Conservation (phyloP, 2,329 filamentous ascomycete genomes). For the Exophiala spinifera region DNA sequence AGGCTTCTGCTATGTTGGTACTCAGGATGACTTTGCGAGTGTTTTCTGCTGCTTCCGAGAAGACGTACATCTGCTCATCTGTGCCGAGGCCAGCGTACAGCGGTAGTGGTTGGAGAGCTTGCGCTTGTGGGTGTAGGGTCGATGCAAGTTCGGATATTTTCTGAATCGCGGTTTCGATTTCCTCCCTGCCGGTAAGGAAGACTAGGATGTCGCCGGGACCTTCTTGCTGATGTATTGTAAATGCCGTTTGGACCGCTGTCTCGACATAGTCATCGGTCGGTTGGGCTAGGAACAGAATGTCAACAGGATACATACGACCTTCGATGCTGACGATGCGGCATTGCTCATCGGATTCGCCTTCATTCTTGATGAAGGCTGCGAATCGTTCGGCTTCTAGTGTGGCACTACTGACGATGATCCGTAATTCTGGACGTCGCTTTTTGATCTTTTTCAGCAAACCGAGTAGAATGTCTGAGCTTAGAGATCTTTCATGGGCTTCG, state of each 20-base stretch:
- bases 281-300: constrained; percentile 73
- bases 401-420: constrained; percentile 88
- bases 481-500: constrained; percentile 89
- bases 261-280: constrained; percentile 86
- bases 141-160: constrained; percentile 69
- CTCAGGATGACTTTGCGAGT: constrained; percentile 88
- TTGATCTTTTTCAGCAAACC: constrained; percentile 88
- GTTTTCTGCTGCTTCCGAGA: constrained; percentile 76
- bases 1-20: constrained; percentile 95
- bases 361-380: constrained; percentile 67
- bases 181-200: constrained; percentile 88
- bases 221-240: constrained; percentile 83
- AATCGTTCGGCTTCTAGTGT: constrained; percentile 89
- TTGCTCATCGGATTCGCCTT: constrained; percentile 35
- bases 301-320: constrained; percentile 83
- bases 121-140: constrained; percentile 58
- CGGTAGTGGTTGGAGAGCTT: constrained; percentile 67
- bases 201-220: constrained; percentile 81
- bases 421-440: constrained; percentile 73
- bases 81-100: constrained; percentile 85
- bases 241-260: constrained; percentile 73
- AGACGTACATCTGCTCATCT: constrained; percentile 93
- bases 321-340: constrained; percentile 78
- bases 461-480: constrained; percentile 87
- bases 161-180: constrained; percentile 82